Evolutionary conservation across 2,329 filamentous ascomycete species (phyloP).

Genomic region (Tolypocladium album): DNA sequence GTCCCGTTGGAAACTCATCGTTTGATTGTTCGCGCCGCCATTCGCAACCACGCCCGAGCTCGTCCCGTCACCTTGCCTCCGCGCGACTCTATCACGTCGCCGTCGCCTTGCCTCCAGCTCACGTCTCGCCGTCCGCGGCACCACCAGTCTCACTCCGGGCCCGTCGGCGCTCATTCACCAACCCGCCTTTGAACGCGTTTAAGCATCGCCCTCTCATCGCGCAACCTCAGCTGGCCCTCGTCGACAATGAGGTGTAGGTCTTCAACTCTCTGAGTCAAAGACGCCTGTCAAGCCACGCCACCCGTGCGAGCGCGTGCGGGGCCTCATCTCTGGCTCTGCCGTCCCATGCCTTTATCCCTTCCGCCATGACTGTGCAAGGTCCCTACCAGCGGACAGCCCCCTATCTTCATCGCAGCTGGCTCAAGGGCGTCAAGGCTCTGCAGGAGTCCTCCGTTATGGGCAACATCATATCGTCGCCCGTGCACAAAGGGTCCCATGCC

Average conservation of each 20-base stretch:
- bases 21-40: neutral
- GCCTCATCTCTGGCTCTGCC: slow-evolving; percentile 2
- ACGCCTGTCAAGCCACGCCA: neutral
- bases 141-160: neutral
- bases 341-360: slow-evolving; percentile 22
- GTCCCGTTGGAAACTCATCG: neutral
- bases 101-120: neutral
- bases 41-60: neutral
- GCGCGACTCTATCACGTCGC: neutral
- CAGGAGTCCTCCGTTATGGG: slow-evolving; percentile 31
- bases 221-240: neutral
- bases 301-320: neutral
- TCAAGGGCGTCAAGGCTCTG: slow-evolving; percentile 32
- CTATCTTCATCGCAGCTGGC: slow-evolving; percentile 45
- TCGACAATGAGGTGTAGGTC: slow-evolving; percentile 5
- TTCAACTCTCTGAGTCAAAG: slow-evolving; percentile 3
- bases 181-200: neutral
- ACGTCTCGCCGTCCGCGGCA: neutral
- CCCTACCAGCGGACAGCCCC: slow-evolving; percentile 37
- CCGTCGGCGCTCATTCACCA: neutral
- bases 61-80: neutral
- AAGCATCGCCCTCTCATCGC: neutral
- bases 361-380: slow-evolving; percentile 37
- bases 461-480: slow-evolving; percentile 26
- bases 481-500: slow-evolving; percentile 20